These are phyloP conservation scores for Colletotrichum spaethianum DNA, from an alignment of 2,329 filamentous ascomycete genomes.

Conservation along the genomic window DNA sequence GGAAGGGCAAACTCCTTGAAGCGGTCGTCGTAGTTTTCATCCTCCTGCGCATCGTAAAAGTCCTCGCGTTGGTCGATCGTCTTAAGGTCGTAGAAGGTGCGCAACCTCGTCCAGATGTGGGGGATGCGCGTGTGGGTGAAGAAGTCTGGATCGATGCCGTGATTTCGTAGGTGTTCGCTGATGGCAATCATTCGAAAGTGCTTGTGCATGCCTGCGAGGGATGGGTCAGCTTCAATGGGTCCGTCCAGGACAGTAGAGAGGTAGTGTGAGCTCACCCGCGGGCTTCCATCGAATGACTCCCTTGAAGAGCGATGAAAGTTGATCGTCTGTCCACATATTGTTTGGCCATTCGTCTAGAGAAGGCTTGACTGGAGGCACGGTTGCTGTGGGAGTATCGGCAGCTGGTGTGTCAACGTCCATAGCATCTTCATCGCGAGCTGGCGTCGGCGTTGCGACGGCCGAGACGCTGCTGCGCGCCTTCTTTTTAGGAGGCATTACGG, in stretches of 20 bases:
- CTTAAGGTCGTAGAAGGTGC: constrained; percentile 86
- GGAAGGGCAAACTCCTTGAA: constrained; percentile 79
- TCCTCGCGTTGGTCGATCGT: constrained; percentile 89
- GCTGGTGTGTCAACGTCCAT: constrained; percentile 72
- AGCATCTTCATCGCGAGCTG: constrained; percentile 69
- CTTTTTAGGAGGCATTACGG: constrained; percentile 78
- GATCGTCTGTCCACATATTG: constrained; percentile 94
- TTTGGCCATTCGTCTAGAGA: constrained; percentile 59
- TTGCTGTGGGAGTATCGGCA: constrained; percentile 63
- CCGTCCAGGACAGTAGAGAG: not conserved
- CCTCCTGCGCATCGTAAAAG: constrained; percentile 67
- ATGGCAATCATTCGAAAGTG: constrained; percentile 94
- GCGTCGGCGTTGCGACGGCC: constrained; percentile 70
- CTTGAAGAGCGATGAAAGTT: constrained; percentile 93
- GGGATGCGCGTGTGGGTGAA: constrained; percentile 88
- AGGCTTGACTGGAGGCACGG: constrained; percentile 57
- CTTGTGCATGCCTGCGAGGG: constrained; percentile 83
- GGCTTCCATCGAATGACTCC: constrained; percentile 96
- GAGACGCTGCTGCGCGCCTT: constrained; percentile 70
- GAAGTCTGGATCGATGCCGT: constrained; percentile 80
- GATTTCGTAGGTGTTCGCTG: constrained; percentile 82
- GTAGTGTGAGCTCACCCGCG: constrained; percentile 72
- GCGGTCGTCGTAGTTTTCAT: constrained; percentile 70
- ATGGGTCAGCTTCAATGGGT: constrained; percentile 43
- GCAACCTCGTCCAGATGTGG: constrained; percentile 91